Evolutionary conservation across 768 basidiomycete genomes (phyloP), one percentile per base, ranked within the genome.

Genomic region (Flagelloscypha sp.): DNA sequence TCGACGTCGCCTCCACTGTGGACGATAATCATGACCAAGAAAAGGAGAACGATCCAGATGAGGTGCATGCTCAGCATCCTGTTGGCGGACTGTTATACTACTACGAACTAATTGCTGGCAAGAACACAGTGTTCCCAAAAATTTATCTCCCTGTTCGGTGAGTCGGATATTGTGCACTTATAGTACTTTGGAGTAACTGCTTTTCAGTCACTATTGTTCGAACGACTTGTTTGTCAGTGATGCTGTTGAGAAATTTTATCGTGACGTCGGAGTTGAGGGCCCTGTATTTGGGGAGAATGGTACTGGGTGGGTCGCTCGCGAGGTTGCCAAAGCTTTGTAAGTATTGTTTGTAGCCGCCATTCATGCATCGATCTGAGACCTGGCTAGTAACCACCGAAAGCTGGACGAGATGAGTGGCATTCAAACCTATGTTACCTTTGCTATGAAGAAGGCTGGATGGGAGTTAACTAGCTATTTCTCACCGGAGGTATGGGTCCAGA

Each of bases 391-490:
- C 16, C 55, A 57, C 37, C 55, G 57, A 25, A 20, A 28, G 15
- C 40, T 58, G 6, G 34, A 41, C 12, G 37, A 42, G 20, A 41
- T 37, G 24, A 42, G 46, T 10, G 57, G 57, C 7, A 57, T 56
- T 24, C 53, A 57, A 40, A 55, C 54, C 13, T 55, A 58, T 25
- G 51, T 58, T 17, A 57, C 57, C 6, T 47, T 58, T 31, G 57
- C 49, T 12, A 30, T 54, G 5, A 58, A 58, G 39, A 50, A 50
- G 35, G 47, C 48, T 24, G 48, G 53, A 15, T 57, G 52, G 50
- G 57, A 58, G 35, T 24, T 58, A 13, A 58, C 57, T 12, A 57
- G 40, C 30, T 58, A 58, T 34, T 58, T 58, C 42, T 57, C 57
- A 7, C 55, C 57, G 15, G 55, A 58, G 42, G 38, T 48, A 9